phyloP scores from a whole-genome alignment of 2,329 filamentous ascomycete genomes.

The Gliomastix tumulicola region DNA sequence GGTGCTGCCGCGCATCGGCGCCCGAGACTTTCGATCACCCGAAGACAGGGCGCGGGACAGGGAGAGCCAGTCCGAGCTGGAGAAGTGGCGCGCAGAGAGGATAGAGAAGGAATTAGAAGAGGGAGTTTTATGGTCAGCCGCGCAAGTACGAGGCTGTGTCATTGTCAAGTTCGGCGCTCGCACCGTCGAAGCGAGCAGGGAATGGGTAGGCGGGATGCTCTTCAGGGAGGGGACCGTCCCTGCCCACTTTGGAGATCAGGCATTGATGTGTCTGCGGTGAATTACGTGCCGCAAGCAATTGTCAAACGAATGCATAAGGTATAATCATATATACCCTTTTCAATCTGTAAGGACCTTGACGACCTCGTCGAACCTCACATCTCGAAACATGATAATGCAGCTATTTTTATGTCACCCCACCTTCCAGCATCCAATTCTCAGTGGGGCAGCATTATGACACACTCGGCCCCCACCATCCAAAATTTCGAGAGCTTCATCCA shows the following conservation, averaged over 20 bases:
- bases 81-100: conserved; percentile 48
- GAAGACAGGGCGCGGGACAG: conserved; percentile 35
- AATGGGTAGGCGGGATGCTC: conserved; percentile 75
- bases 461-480: conserved; percentile 1
- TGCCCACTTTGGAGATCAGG: conserved; percentile 69
- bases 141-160: conserved; percentile 73
- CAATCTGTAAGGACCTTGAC: neutral
- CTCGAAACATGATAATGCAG: too few relatives aligned
- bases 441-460: too few relatives aligned
- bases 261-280: conserved; percentile 66
- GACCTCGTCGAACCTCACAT: too few relatives aligned
- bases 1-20: conserved; percentile 72
- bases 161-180: conserved; percentile 85
- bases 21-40: conserved; percentile 63
- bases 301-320: too few relatives aligned
- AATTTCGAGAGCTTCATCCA: conserved; percentile 1
- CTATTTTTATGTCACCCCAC: too few relatives aligned
- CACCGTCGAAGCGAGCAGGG: conserved; percentile 71
- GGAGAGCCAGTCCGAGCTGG: conserved; percentile 27
- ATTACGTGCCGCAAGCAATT: neutral
- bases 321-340: too few relatives aligned
- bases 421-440: too few relatives aligned
- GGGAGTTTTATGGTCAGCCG: conserved; percentile 74
- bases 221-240: conserved; percentile 65
- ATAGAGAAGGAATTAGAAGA: conserved; percentile 50